Base-by-base conservation (phyloP, 345 rosid species). In the Hevea brasiliensis region DNA sequence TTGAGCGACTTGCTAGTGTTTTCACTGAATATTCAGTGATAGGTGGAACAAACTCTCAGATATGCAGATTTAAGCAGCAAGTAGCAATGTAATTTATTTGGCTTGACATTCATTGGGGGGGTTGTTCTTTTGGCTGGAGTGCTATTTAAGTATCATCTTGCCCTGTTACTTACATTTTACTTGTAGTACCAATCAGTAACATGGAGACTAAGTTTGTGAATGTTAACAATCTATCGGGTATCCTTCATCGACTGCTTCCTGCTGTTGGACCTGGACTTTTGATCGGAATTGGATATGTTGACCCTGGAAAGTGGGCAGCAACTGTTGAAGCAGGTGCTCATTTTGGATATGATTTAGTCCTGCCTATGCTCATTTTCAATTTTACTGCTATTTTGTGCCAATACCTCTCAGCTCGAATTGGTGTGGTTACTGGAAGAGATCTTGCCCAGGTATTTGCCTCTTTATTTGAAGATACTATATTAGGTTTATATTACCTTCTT, bases 281-380 rank as follows among this genome's bases (percentile, higher is more conserved):
- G 80, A 82, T 93, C 76, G 81, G 98, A 68, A 72, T 90, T 29
- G 92, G 92, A 75, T 96, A 96, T 84, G 83, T 96, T 57, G 98
- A 96, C 83, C 98, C 97, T 53, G 97, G 97, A 61, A 96, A 93
- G 84, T 93, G 98, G 99, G 97, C 86, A 54, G 91, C 92, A 63
- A 79, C 81, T 55, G 74, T 96, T 23, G 98, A 96, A 79, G 98
- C 91, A 68, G 98, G 98, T 85, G 90, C 97, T 14, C 92, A 84
- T 65, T 96, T 85, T 74, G 99, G 98, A 76, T 70, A 75, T 84
- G 95, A 90, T 73, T 84, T 96, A 79, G 84, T 87, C 47, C 79
- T 80, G n/a, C 74, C 87, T 17, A 80, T 89, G 93, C 81, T 96
- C 27, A 68, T 87, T 68, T 96, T 93, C 87, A 91, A 82, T 76